Evolutionary conservation across 2,329 filamentous ascomycete genomes (phyloP).

Genomic region (Pyrenophora seminiperda): DNA sequence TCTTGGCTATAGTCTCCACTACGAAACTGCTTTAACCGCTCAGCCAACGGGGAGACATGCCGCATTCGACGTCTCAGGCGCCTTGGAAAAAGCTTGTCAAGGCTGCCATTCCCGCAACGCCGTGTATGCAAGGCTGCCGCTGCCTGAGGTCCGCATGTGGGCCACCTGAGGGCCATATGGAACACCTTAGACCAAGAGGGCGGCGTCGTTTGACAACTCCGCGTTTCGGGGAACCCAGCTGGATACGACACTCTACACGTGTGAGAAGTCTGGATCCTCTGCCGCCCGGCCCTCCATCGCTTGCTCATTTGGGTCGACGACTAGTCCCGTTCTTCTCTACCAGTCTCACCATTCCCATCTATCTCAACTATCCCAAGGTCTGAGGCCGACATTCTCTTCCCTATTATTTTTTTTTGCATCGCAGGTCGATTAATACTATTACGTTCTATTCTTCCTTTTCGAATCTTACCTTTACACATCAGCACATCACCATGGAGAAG

Average conservation of each 20-base stretch:
- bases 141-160: no score
- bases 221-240: conserved; percentile 12
- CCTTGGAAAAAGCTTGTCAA: conserved; percentile 37
- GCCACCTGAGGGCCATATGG: conserved; percentile 10
- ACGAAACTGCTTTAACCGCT: conserved; percentile 30
- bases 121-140: conserved; percentile 21
- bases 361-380: no score
- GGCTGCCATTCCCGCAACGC: conserved; percentile 16
- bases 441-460: neutral
- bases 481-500: conserved; percentile 35
- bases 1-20: conserved; percentile 33
- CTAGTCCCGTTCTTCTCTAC: neutral
- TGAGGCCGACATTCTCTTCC: no score
- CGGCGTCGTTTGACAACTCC: conserved; percentile 10
- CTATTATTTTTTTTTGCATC: conserved; percentile 15
- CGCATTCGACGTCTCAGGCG: conserved; percentile 25
- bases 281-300: neutral
- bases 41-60: conserved; percentile 32
- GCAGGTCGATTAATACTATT: conserved; percentile 25
- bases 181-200: neutral
- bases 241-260: neutral
- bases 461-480: no score
- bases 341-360: neutral
- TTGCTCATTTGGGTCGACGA: neutral
- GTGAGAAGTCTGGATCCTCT: neutral